phyloP scores from a whole-genome alignment of 2,329 filamentous ascomycete species.

The Hymenoscyphus scutula region DNA sequence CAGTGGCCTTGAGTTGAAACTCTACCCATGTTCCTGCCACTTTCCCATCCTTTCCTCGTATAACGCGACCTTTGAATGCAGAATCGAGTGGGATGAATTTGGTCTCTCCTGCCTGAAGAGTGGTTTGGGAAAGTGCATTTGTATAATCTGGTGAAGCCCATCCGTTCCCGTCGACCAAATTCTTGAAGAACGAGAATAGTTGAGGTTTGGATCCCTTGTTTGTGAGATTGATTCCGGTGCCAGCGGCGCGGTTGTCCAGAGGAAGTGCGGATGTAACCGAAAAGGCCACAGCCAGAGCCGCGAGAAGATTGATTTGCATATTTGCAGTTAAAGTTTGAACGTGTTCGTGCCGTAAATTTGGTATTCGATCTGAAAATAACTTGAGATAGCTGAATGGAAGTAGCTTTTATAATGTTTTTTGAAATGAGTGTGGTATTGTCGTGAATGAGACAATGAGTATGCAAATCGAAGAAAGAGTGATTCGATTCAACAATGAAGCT shows the following conservation, averaged over 20 bases:
- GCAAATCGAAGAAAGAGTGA: constrained; percentile 11
- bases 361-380: background rate
- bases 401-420: background rate
- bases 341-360: no score
- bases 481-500: constrained; percentile 4
- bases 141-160: constrained; percentile 40
- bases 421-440: constrained; percentile 7
- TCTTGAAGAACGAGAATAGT: constrained; percentile 42
- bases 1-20: constrained; percentile 36
- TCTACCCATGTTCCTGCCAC: constrained; percentile 42
- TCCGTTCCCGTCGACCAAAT: constrained; percentile 43
- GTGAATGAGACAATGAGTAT: background rate
- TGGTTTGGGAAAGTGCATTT: constrained; percentile 34
- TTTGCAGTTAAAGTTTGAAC: background rate
- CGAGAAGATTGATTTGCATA: constrained; percentile 9
- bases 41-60: constrained; percentile 35
- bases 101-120: constrained; percentile 34
- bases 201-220: constrained; percentile 38
- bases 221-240: constrained; percentile 40
- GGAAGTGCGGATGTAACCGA: background rate
- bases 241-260: constrained; percentile 3
- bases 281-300: constrained; percentile 2
- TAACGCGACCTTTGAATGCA: constrained; percentile 43
- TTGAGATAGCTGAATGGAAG: background rate
- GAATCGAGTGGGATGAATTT: constrained; percentile 35